Conservation (phyloP, 108 stramenopile genomes). For the Cylindrotheca closterium region DNA sequence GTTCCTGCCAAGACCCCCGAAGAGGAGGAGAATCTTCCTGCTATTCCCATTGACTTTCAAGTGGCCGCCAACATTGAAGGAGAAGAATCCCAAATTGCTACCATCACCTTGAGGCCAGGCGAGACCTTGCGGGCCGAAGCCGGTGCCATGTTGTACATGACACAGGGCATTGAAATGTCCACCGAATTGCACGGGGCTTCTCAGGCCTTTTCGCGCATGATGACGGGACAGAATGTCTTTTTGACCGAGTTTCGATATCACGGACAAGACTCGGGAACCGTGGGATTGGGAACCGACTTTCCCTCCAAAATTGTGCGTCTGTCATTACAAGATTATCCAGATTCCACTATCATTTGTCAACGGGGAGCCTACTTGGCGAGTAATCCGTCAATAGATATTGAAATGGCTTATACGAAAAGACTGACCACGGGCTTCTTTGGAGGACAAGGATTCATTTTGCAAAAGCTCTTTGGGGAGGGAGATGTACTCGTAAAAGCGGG, state of each 20-base stretch:
- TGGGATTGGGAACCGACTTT: conserved; percentile 85
- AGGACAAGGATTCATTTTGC: conserved; percentile 90
- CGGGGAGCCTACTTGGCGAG: conserved; percentile 82
- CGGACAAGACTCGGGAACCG: conserved; percentile 37
- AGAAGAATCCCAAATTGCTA: conserved; percentile 89
- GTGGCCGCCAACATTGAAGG: conserved; percentile 74
- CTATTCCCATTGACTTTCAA: conserved; percentile 72
- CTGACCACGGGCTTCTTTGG: conserved; percentile 86
- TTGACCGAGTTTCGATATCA: conserved; percentile 79
- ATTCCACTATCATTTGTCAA: conserved; percentile 73
- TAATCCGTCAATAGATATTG: conserved; percentile 73
- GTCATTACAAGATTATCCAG: conserved; percentile 64
- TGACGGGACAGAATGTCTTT: conserved; percentile 89
- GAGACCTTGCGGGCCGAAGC: conserved; percentile 84
- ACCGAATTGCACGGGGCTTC: conserved; percentile 34
- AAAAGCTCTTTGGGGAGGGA: conserved; percentile 71
- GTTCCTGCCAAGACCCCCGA: not conserved
- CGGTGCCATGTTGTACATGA: conserved; percentile 90
- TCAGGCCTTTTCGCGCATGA: conserved; percentile 44
- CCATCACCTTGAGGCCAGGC: conserved; percentile 69
- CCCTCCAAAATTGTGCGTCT: conserved; percentile 82
- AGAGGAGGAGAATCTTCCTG: conserved; percentile 6
- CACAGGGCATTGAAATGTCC: conserved; percentile 41
- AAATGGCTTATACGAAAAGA: conserved; percentile 78
- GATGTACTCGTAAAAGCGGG: conserved; percentile 88